Evolutionary conservation across 306 rosid species (phyloP), one percentile per base, ranked within the genome.

Genomic region (Rosa multiflora): DNA sequence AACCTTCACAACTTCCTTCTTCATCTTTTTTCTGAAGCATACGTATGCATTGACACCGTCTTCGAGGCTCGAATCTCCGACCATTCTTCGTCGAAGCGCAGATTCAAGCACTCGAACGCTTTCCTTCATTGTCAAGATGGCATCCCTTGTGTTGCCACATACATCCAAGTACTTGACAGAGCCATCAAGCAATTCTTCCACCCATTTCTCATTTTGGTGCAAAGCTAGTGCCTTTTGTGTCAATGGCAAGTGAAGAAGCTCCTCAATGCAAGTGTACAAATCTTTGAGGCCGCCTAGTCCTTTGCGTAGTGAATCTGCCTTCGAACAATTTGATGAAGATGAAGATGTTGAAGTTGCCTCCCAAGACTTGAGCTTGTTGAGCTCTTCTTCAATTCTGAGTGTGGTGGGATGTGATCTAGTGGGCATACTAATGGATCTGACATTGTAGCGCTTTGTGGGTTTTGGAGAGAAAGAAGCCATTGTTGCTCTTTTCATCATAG

Each of bases 331-430:
- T 13, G 89, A 71, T 6, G 90, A 78, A 8, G 91, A 78, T 26
- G 61, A 78, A 8, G 91, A 78, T 26, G 61, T 23, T 8, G 71
- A 61, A 13, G 73, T 23, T 46, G 79, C 63, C 21, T 86, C 92
- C 80, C 76, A 80, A 29, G 86, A 70, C 83, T 64, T 84, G 42
- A 93, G 86, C 86, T 86, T 89, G 90, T 81, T 77, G 7, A 91
- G 88, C 81, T 82, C 85, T 76, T 88, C 86, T 77, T 91, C 94
- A 3, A 86, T 61, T 49, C 18, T 64, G 26, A 49, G 29, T 42
- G 96, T 91, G 86, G 86, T 89, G 59, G 97, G 94, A 79, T 93
- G 97, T 53, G 96, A 89, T 84, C 94, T 82, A 1, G 88, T 70
- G 5, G 97, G 97, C 79, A 92, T 83, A 63, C 94, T 92, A 46